These are phyloP conservation scores for Venustampulla echinocandica DNA, from an alignment of 495 filamentous ascomycete genomes.

Conservation along the genomic window DNA sequence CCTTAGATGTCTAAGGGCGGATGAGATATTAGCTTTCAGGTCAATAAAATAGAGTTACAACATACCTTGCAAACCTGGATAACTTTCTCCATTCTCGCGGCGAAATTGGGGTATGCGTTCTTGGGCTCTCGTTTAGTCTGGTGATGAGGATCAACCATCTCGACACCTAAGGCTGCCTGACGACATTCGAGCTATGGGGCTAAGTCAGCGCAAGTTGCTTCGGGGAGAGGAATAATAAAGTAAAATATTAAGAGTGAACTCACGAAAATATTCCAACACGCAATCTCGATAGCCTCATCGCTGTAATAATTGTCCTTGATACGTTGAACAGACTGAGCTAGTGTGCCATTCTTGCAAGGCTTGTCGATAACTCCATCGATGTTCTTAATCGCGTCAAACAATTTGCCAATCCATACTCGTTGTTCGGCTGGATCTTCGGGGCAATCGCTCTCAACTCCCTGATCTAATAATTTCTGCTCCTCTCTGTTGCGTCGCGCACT, in stretches of 20 bases:
- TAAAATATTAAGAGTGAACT: conserved; percentile 4
- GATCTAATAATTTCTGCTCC: too few relatives aligned
- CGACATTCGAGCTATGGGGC: too few relatives aligned
- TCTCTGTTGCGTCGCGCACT: too few relatives aligned
- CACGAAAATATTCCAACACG: conserved; percentile 18
- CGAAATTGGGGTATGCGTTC: too few relatives aligned
- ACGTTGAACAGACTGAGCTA: conserved; percentile 4
- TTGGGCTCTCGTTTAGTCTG: neutral
- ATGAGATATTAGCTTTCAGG: too few relatives aligned
- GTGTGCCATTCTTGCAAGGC: conserved; percentile 6
- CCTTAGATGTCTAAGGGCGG: too few relatives aligned
- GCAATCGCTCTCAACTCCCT: too few relatives aligned
- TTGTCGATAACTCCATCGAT: conserved; percentile 12
- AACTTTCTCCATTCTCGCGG: too few relatives aligned
- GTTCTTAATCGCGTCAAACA: conserved; percentile 15
- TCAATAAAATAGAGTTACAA: too few relatives aligned
- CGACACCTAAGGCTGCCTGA: neutral
- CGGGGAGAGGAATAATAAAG: too few relatives aligned
- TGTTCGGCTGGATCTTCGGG: conserved; percentile 4
- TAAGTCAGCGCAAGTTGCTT: too few relatives aligned
- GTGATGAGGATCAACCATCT: conserved; percentile 6
- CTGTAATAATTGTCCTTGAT: conserved; percentile 2
- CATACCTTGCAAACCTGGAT: too few relatives aligned
- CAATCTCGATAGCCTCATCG: conserved; percentile 8
- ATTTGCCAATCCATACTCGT: neutral